A percentile compares a stretch with the other conserved stretches of the same genome.
Conservation (phyloP, 73 alveolate species). For the Paramecium primaurelia region DNA sequence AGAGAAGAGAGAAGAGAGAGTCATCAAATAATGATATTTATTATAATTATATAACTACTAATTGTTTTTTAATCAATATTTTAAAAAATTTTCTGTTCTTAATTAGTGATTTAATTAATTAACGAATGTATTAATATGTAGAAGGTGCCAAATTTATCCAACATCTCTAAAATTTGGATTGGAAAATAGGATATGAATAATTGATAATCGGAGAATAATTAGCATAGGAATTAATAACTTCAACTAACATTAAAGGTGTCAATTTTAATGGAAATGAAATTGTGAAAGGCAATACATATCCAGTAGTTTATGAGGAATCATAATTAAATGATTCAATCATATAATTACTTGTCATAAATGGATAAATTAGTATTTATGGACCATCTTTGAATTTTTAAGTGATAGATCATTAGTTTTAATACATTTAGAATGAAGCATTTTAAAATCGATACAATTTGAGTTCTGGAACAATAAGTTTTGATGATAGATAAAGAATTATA, state of each 20-base stretch:
- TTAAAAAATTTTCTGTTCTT: not conserved
- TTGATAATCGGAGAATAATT: not conserved
- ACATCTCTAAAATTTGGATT: not conserved
- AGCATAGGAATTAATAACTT: not conserved
- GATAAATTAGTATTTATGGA: not conserved
- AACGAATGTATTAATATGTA: not conserved
- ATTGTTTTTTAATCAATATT: not conserved
- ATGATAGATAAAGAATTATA: slow-evolving; percentile 12
- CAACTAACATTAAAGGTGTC: not conserved
- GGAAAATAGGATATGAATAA: not conserved
- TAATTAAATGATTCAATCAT: not conserved
- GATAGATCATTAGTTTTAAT: not conserved
- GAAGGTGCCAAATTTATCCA: not conserved
- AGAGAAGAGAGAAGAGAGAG: not conserved
- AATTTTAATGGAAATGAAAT: not conserved
- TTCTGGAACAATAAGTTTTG: not conserved
- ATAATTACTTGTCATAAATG: not conserved
- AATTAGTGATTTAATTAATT: not conserved
- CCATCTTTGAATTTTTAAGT: not conserved
- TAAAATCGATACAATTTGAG: not conserved
- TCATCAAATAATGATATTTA: not conserved
- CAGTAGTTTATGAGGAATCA: not conserved
- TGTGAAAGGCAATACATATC: not conserved
- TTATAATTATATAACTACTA: not conserved
- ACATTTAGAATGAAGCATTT: not conserved